Evolutionary conservation across 257 asterid genomes (phyloP), one percentile per base, ranked within the genome.

Genomic region (Plectranthus barbatus): DNA sequence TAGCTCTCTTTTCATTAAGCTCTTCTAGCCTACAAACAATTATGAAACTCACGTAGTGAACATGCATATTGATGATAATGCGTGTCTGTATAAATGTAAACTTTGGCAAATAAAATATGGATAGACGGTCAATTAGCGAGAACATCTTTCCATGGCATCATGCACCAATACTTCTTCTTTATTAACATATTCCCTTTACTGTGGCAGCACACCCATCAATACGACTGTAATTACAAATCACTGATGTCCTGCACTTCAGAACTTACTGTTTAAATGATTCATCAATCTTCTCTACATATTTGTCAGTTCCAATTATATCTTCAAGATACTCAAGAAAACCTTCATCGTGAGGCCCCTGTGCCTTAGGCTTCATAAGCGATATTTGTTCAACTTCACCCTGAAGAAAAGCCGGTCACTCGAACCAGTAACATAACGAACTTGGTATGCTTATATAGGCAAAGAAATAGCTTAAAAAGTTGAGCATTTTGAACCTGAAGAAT

Each of bases 301-400:
- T 90, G 83, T 85, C 74, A 52, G 99, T 93, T 74, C 99, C 97
- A 69, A 93, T 90, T 60, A 93, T 93, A 75, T 93, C 99, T 84
- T 93, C 97, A 9, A 93, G 90, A 78, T 93, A 93, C 82, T 93
- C 99, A 6, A 90, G 96, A 80, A 93, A 93, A 42, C 99, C 97
- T 76, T 93, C 99, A 74, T 93, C 99, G 57, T 93, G 99, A 54
- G 99, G 88, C 21, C 99, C 99, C 70, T 90, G 97, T 72, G 92
- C 95, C 79, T 83, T 93, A 37, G 99, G 97, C 80, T 87, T 93
- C 99, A 93, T 93, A 62, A 93, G 78, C 20, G 99, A 93, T 68
- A 93, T 93, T 75, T 93, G 99, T 74, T 93, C 99, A 41, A 93
- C 99, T 82, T 93, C 99, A 15, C 99, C 99, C 99, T 93, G 79